Conservation (phyloP, 2,329 filamentous ascomycete species). For the Verticillium isaacii region DNA sequence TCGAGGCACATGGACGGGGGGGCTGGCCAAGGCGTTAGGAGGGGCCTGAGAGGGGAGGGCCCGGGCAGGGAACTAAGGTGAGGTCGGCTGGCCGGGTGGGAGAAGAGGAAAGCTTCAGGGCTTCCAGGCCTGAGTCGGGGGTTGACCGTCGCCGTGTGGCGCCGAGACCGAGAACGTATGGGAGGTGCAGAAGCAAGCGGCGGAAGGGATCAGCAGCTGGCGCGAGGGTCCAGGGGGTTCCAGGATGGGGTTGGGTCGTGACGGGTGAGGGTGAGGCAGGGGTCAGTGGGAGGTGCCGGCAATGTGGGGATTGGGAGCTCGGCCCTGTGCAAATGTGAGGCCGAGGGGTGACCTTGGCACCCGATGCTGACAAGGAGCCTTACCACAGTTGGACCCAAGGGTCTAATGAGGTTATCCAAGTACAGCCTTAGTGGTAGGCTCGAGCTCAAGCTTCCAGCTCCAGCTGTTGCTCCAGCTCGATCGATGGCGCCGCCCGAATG, state of each 20-base stretch:
- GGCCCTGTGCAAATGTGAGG: neutral
- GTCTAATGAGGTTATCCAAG: neutral
- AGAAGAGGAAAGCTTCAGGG: neutral
- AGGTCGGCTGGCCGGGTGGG: neutral
- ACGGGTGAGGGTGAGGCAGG: neutral
- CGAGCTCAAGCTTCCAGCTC: too few relatives aligned
- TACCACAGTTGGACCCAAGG: neutral
- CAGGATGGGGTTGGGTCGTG: neutral
- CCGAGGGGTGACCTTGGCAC: neutral
- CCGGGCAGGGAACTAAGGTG: neutral
- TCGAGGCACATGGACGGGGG: neutral
- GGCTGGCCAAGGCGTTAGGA: neutral
- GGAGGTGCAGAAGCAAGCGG: neutral
- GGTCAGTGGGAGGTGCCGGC: neutral
- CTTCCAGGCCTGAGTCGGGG: neutral
- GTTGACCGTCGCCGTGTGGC: neutral
- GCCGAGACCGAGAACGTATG: neutral
- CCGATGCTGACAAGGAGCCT: neutral
- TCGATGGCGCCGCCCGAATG: neutral
- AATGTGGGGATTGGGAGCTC: neutral
- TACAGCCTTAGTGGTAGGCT: too few relatives aligned
- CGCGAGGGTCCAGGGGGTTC: neutral
- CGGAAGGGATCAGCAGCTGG: neutral
- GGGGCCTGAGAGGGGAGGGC: neutral
- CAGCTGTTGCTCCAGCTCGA: neutral